phyloP scores from a whole-genome alignment of 805 yeast species.

The Candida schatavii region DNA sequence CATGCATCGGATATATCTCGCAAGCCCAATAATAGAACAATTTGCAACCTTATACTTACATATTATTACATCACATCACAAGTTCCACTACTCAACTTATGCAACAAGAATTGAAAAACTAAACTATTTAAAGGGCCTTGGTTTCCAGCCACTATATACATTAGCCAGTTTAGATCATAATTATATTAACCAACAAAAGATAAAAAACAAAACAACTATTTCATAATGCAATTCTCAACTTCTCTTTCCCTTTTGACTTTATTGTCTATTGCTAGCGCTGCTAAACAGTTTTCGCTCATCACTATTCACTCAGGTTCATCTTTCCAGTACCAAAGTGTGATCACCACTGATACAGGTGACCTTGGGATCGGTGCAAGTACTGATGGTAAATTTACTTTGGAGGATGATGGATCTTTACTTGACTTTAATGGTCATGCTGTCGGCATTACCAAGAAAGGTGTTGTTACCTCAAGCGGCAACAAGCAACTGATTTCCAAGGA shows the following conservation, averaged over 20 bases:
- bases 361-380: constrained; percentile 12
- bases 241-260: constrained; percentile 19
- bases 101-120: background rate
- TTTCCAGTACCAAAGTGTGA: constrained; percentile 18
- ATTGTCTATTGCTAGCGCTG: constrained; percentile 24
- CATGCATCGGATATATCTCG: too few species aligned
- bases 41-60: too few species aligned
- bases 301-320: constrained; percentile 24
- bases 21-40: too few species aligned
- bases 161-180: too few species aligned
- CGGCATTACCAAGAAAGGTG: background rate
- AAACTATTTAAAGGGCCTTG: too few species aligned
- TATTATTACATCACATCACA: too few species aligned
- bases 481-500: background rate
- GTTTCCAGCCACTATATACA: too few species aligned
- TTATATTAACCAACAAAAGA: too few species aligned
- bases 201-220: too few species aligned
- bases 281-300: constrained; percentile 16
- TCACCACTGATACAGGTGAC: constrained; percentile 6
- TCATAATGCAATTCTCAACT: constrained; percentile 1
- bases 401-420: constrained; percentile 21
- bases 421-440: constrained; percentile 11
- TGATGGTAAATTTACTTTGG: constrained; percentile 16
- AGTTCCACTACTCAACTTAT: background rate
- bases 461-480: background rate